phyloP scores from a whole-genome alignment of 176 grass and related monocot species.

The Carex scoparia region DNA sequence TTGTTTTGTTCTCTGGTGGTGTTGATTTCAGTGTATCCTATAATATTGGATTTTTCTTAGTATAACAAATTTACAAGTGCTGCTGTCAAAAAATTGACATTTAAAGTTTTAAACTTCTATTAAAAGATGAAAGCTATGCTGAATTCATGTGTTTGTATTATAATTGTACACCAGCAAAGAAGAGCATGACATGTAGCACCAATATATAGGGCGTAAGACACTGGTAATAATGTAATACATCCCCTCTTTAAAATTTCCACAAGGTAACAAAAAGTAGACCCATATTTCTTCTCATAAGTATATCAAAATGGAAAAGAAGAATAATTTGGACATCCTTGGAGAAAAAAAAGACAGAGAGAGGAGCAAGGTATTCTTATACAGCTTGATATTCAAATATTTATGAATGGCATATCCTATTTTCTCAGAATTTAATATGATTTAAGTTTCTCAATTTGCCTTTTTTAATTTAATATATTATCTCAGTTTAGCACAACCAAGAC shows the following conservation, averaged over 20 bases:
- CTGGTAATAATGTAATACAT: neutral
- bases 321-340: neutral
- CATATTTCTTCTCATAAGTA: neutral
- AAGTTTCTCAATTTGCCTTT: neutral
- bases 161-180: neutral
- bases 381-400: neutral
- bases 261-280: neutral
- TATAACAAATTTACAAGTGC: neutral
- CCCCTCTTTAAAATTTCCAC: neutral
- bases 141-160: neutral
- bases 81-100: neutral
- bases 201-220: neutral
- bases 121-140: neutral
- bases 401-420: neutral
- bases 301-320: neutral
- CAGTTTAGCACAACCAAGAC: neutral
- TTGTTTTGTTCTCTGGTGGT: constrained; percentile 79
- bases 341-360: neutral
- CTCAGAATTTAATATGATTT: neutral
- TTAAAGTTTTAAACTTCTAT: neutral
- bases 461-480: neutral
- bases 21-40: constrained; percentile 75
- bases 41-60: neutral
- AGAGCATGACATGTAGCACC: neutral
- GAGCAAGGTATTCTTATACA: neutral